Evolutionary conservation across 2,329 filamentous ascomycete species (phyloP).

Genomic region (Chrysosphaeria jannelii): DNA sequence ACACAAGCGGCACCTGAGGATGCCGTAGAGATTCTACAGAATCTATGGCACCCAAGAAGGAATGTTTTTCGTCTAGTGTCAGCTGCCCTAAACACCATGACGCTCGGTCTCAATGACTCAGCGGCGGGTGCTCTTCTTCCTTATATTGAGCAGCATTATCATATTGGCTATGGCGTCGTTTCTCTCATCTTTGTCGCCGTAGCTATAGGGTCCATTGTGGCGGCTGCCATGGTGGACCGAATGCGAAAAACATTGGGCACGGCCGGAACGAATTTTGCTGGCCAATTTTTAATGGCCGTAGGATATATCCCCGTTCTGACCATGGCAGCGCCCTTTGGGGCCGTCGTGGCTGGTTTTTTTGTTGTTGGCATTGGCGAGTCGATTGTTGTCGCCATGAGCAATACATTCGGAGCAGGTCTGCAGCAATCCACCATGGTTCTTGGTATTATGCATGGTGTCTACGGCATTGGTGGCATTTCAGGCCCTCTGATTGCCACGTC

Average conservation of each 20-base stretch:
- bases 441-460: constrained; percentile 35
- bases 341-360: constrained; percentile 37
- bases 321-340: constrained; percentile 35
- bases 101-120: constrained; percentile 43
- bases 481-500: constrained; percentile 48
- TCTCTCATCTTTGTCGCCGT: constrained; percentile 60
- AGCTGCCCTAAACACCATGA: constrained; percentile 33
- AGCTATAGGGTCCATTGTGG: constrained; percentile 44
- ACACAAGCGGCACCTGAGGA: constrained; percentile 6
- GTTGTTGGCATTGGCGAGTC: constrained; percentile 29
- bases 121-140: constrained; percentile 54
- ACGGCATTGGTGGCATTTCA: constrained; percentile 31
- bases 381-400: constrained; percentile 23
- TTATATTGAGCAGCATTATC: constrained; percentile 46
- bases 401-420: constrained; percentile 13
- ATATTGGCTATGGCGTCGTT: constrained; percentile 47
- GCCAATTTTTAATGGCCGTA: constrained; percentile 22
- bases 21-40: constrained; percentile 19
- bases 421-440: constrained; percentile 21
- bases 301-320: constrained; percentile 35
- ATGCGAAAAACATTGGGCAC: constrained; percentile 33
- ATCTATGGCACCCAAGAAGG: constrained; percentile 27
- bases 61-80: constrained; percentile 39
- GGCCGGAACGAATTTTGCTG: constrained; percentile 27
- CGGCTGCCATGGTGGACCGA: constrained; percentile 36